Evolutionary conservation across 371 early-diverging fungal species (phyloP).

Genomic region (Mucor plumbeus): DNA sequence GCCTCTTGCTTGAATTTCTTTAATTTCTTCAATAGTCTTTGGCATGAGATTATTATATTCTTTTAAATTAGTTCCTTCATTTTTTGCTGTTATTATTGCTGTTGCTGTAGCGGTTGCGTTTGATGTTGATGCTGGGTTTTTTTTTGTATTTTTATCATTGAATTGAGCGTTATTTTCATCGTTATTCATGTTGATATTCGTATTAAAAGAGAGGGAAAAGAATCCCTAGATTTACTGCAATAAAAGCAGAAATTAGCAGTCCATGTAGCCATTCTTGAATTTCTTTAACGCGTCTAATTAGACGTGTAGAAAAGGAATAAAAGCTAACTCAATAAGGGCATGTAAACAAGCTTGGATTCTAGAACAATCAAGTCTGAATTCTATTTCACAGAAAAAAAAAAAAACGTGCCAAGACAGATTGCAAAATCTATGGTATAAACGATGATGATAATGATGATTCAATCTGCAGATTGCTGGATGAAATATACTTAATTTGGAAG

Average conservation of each 20-base stretch:
- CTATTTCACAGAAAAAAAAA: conserved; percentile 6
- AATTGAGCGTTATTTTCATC: conserved; percentile 1
- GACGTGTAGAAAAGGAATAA: background rate
- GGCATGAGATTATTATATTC: conserved; percentile 1
- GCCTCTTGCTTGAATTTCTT: conserved; percentile 13
- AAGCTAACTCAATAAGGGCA: background rate
- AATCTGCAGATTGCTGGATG: conserved; percentile 1
- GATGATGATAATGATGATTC: background rate
- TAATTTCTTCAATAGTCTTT: conserved; percentile 20
- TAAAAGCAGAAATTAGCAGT: background rate
- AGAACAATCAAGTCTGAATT: background rate
- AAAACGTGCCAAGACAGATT: conserved; percentile 7
- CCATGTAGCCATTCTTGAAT: conserved; percentile 1
- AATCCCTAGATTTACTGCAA: background rate
- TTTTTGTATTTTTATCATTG: background rate
- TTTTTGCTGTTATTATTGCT: background rate
- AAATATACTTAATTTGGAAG: background rate
- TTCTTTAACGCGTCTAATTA: conserved; percentile 2
- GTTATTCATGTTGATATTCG: conserved; percentile 2
- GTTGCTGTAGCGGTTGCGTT: background rate
- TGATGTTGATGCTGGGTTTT: background rate
- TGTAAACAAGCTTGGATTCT: background rate
- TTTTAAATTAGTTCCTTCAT: conserved; percentile 9
- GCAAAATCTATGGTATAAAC: background rate
- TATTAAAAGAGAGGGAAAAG: background rate